phyloP scores from a whole-genome alignment of 2,329 filamentous ascomycete species.

The Zarea fungicola region DNA sequence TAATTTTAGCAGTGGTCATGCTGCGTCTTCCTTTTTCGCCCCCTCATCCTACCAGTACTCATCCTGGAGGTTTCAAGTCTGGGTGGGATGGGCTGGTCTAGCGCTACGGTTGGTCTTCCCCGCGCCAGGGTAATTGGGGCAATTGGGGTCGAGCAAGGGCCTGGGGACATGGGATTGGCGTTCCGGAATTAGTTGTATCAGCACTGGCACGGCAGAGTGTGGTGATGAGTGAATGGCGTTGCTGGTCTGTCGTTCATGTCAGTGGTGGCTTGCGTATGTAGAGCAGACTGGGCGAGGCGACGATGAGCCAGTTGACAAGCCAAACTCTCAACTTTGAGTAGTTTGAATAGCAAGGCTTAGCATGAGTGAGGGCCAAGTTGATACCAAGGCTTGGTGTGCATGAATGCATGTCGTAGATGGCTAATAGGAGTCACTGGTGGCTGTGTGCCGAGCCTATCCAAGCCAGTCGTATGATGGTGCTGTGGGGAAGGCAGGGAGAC shows the following conservation, averaged over 20 bases:
- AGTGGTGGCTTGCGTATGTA: background rate
- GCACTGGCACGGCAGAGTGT: no score
- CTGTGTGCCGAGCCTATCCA: background rate
- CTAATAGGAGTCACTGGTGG: conserved; percentile 11
- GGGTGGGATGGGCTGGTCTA: conserved; percentile 2
- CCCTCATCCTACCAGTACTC: no score
- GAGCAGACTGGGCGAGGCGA: no score
- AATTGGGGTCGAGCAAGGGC: conserved; percentile 1
- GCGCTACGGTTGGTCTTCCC: conserved; percentile 10
- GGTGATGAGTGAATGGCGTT: no score
- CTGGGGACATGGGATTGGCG: background rate
- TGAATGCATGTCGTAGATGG: no score
- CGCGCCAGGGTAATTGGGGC: conserved; percentile 7
- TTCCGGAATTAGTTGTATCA: background rate
- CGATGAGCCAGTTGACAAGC: no score
- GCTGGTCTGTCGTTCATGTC: no score
- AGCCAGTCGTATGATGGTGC: background rate
- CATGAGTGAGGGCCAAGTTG: no score
- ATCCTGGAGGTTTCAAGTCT: no score
- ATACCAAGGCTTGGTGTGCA: no score
- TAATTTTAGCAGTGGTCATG: background rate
- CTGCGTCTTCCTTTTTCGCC: background rate
- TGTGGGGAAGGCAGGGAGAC: conserved; percentile 4
- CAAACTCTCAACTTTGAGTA: no score
- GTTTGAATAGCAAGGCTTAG: no score